Evolutionary conservation across 805 yeast genomes (phyloP).

Genomic region (Candida endomychidarum): DNA sequence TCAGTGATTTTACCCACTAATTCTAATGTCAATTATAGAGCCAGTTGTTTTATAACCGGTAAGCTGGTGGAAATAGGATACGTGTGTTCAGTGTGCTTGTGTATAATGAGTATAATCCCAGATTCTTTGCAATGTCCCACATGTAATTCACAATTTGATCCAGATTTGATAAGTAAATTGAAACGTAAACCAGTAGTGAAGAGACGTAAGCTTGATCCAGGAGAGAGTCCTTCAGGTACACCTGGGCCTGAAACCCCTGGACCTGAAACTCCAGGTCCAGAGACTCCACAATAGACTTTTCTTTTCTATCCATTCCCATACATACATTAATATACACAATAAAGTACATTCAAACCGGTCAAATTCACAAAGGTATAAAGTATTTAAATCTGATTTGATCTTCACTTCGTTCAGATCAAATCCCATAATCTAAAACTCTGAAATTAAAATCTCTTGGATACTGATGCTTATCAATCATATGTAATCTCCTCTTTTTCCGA

Average conservation of each 20-base stretch:
- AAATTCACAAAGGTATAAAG: no score
- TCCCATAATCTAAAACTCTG: slow-evolving; percentile 28
- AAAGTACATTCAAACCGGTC: no score
- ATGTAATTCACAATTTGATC: slow-evolving; percentile 78
- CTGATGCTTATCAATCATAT: slow-evolving; percentile 50
- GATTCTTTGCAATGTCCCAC: slow-evolving; percentile 74
- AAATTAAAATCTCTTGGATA: slow-evolving; percentile 43
- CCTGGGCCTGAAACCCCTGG: slow-evolving; percentile 2
- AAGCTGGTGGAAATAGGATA: slow-evolving; percentile 88
- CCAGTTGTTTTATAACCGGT: slow-evolving; percentile 92
- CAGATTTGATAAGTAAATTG: slow-evolving; percentile 55
- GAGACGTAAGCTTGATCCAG: slow-evolving; percentile 29
- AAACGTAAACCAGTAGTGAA: slow-evolving; percentile 59
- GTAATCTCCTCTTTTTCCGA: slow-evolving; percentile 43
- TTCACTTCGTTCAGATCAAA: slow-evolving; percentile 10
- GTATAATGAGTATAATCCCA: slow-evolving; percentile 73
- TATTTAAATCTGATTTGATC: no score
- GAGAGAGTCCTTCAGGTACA: slow-evolving; percentile 1
- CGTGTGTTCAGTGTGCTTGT: slow-evolving; percentile 92
- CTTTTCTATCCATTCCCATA: no score
- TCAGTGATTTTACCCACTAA: slow-evolving; percentile 78
- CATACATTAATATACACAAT: no score
- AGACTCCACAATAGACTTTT: no score
- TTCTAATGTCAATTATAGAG: slow-evolving; percentile 86
- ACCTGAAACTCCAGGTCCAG: not conserved